Percentiles rank a stretch among this genome's conserved stretches.
Conservation (phyloP, 2,329 filamentous ascomycete genomes). For the Pyrenophora graminea region DNA sequence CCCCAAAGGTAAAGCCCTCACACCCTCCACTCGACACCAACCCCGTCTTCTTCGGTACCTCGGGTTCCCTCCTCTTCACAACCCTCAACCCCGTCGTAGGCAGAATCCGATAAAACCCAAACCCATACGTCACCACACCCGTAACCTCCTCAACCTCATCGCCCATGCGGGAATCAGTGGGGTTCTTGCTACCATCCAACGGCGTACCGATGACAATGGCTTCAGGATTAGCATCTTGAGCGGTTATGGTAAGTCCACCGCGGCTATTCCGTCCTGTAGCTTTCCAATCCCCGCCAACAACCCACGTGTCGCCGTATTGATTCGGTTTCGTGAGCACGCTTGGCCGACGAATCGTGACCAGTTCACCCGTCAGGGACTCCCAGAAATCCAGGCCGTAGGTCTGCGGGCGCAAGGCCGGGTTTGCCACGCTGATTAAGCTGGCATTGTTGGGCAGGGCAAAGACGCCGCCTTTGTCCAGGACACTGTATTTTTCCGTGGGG, state of each 20-base stretch:
- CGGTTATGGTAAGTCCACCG: conserved; percentile 66
- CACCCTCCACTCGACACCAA: conserved; percentile 62
- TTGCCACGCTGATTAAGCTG: conserved; percentile 60
- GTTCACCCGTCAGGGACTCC: conserved; percentile 70
- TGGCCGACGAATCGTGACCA: conserved; percentile 65
- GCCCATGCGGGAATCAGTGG: conserved; percentile 64
- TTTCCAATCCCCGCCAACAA: conserved; percentile 64
- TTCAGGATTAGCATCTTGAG: conserved; percentile 69
- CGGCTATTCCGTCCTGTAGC: conserved; percentile 65
- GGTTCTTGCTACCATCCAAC: conserved; percentile 67
- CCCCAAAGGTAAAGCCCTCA: conserved; percentile 64
- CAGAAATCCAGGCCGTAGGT: conserved; percentile 73
- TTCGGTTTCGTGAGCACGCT: conserved; percentile 65
- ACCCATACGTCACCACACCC: conserved; percentile 68
- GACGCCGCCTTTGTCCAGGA: conserved; percentile 67
- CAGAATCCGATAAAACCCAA: conserved; percentile 71
- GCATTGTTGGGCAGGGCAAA: conserved; percentile 68
- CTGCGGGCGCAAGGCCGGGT: conserved; percentile 64
- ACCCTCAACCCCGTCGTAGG: conserved; percentile 63
- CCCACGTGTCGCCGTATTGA: conserved; percentile 70
- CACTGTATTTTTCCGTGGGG: conserved; percentile 64
- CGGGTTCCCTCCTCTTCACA: conserved; percentile 50
- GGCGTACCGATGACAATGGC: conserved; percentile 67
- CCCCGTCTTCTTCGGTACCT: conserved; percentile 56
- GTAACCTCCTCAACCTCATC: conserved; percentile 69